These are phyloP conservation scores for Drosera spatulata DNA, from an alignment of 179 eudicot genomes.

Conservation along the genomic window DNA sequence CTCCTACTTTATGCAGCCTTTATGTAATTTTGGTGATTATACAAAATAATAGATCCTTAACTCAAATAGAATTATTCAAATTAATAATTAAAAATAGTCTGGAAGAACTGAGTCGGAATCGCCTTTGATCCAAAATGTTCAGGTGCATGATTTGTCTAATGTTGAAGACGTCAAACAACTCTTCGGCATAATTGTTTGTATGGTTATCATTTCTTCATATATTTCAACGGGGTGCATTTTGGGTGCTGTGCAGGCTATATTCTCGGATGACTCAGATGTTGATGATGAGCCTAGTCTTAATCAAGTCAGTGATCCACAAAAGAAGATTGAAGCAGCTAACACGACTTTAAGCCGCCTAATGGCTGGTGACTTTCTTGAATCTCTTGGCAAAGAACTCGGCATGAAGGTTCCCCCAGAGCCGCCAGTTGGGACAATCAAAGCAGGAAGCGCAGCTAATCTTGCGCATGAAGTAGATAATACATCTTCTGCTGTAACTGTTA, in stretches of 20 bases:
- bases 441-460: constrained; percentile 6
- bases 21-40: no score
- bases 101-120: no score
- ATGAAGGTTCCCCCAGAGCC: constrained; percentile 77
- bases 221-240: neutral
- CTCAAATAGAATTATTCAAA: no score
- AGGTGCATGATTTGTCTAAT: no score
- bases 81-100: no score
- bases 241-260: constrained; percentile 68
- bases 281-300: constrained; percentile 39
- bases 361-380: constrained; percentile 93
- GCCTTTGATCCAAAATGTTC: no score
- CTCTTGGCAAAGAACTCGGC: constrained; percentile 91
- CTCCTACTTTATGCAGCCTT: no score
- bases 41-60: no score
- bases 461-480: constrained; percentile 4
- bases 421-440: constrained; percentile 25
- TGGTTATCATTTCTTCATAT: no score
- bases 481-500: constrained; percentile 3
- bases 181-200: no score
- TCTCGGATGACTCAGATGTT: constrained; percentile 82
- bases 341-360: constrained; percentile 73
- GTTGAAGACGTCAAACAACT: no score
- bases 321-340: constrained; percentile 70
- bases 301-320: constrained; percentile 44